Percentiles rank a stretch among this genome's conserved stretches.
Conservation (phyloP, 2,329 filamentous ascomycete species). For the Penicillium psychrosexuale region DNA sequence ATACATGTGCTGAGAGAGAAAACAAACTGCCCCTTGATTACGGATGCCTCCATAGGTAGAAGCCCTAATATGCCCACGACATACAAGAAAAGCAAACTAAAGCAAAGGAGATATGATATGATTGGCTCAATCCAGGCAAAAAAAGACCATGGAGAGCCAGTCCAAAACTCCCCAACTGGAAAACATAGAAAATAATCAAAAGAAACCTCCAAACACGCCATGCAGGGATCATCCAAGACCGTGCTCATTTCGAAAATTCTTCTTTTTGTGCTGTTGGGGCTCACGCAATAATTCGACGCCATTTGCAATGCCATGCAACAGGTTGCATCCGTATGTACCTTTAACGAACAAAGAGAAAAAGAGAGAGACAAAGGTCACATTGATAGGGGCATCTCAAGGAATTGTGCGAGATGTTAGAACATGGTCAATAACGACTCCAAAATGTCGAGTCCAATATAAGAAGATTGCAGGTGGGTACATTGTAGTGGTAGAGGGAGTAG, state of each 20-base stretch:
- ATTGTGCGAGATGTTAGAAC: not conserved
- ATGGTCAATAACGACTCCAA: not conserved
- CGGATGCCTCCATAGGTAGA: not conserved
- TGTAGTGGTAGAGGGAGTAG: not conserved
- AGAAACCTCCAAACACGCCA: conserved; percentile 18
- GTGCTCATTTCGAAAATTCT: conserved; percentile 14
- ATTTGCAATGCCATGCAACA: conserved; percentile 26
- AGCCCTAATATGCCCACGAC: not conserved
- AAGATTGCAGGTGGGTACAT: not conserved
- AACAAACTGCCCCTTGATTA: not conserved
- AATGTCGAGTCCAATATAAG: not conserved
- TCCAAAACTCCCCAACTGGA: not conserved
- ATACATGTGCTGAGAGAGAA: conserved; percentile 26
- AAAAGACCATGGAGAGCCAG: conserved; percentile 1
- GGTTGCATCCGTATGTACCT: conserved; percentile 26
- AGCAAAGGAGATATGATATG: conserved; percentile 3
- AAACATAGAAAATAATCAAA: conserved; percentile 13
- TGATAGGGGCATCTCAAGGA: not conserved
- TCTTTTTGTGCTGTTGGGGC: conserved; percentile 14
- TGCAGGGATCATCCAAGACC: conserved; percentile 25
- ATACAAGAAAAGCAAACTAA: not conserved
- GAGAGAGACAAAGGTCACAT: not conserved
- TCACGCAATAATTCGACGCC: conserved; percentile 22
- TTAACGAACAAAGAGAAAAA: conserved; percentile 7
- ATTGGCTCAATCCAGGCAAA: conserved; percentile 5